These are phyloP conservation scores for Cydonia oblonga DNA, from an alignment of 331 rosid genomes.

Conservation along the genomic window DNA sequence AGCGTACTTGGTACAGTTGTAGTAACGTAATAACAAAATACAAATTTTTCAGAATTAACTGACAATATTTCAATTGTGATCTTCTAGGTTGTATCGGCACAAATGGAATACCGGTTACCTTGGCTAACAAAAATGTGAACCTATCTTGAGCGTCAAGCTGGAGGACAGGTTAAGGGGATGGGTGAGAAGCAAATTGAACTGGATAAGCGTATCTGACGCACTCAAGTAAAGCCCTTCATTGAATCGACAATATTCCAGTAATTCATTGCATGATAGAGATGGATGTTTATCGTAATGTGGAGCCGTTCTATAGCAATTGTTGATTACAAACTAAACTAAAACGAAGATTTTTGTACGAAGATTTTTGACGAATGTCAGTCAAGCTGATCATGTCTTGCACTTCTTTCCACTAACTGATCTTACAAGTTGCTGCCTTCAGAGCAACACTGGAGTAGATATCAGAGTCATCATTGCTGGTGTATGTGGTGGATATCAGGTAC, in stretches of 20 bases:
- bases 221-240: slow-evolving; percentile 56
- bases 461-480: slow-evolving; percentile 74
- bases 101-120: slow-evolving; percentile 96
- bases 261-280: not conserved
- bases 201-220: slow-evolving; percentile 86
- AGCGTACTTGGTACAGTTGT: not conserved
- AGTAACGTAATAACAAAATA: not conserved
- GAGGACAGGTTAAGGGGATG: slow-evolving; percentile 96
- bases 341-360: not conserved
- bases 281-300: not conserved
- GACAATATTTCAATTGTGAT: not conserved
- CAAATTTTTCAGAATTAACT: slow-evolving; percentile 5
- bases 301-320: not conserved
- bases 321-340: not conserved
- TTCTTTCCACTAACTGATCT: slow-evolving; percentile 8
- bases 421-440: slow-evolving; percentile 93
- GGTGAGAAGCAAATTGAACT: slow-evolving; percentile 98
- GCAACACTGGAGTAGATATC: slow-evolving; percentile 95
- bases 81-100: slow-evolving; percentile 79
- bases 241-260: not conserved
- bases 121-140: slow-evolving; percentile 92
- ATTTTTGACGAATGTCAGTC: not conserved
- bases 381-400: not conserved
- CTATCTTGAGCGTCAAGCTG: slow-evolving; percentile 94
- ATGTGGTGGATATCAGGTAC: slow-evolving; percentile 88